A percentile compares a stretch with the other conserved stretches of the same genome.
phyloP scores from a whole-genome alignment of 2,329 filamentous ascomycete species.

The Fusarium sp. region DNA sequence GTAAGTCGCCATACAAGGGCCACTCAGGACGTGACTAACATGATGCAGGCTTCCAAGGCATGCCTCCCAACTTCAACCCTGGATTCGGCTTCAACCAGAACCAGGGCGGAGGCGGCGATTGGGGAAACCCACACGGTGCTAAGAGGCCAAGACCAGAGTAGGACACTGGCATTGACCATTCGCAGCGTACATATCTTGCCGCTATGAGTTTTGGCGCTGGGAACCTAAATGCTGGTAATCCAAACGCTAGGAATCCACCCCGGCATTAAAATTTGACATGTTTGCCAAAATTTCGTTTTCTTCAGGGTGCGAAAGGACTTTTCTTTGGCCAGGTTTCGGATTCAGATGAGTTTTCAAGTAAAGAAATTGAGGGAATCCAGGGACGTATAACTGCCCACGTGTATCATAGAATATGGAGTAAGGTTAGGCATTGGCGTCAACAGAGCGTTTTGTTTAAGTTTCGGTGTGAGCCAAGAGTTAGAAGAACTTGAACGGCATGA shows the following conservation, averaged over 20 bases:
- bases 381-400: constrained; percentile 28
- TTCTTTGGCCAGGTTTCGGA: constrained; percentile 12
- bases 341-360: neutral
- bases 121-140: constrained; percentile 84
- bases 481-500: neutral
- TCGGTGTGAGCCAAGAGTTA: neutral
- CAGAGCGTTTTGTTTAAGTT: constrained; percentile 38
- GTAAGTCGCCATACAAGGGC: constrained; percentile 43
- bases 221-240: neutral
- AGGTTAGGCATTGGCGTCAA: constrained; percentile 46
- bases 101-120: constrained; percentile 63
- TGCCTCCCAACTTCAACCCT: constrained; percentile 78
- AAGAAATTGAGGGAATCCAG: constrained; percentile 15
- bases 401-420: constrained; percentile 48
- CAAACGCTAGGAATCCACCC: neutral
- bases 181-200: no score
- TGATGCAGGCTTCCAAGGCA: constrained; percentile 71
- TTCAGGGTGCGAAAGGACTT: constrained; percentile 5
- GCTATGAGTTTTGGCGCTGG: no score
- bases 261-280: constrained; percentile 1
- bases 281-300: constrained; percentile 5
- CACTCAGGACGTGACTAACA: constrained; percentile 38
- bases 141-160: constrained; percentile 83
- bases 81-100: constrained; percentile 73
- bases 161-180: constrained; percentile 14